phyloP scores from a whole-genome alignment of 176 grass and related monocot genomes.

The Rhynchospora tenuis region DNA sequence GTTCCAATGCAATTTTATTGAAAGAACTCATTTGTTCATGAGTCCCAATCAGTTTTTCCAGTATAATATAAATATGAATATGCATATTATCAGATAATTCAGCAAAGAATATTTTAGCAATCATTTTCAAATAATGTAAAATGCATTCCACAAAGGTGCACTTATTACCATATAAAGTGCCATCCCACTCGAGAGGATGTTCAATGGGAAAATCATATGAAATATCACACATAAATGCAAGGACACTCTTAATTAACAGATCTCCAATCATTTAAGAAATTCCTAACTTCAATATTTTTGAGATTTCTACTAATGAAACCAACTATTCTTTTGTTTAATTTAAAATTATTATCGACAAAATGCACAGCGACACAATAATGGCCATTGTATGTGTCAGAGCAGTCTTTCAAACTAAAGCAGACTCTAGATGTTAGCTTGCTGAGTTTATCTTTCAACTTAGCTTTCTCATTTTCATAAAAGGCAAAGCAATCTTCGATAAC shows the following conservation, averaged over 20 bases:
- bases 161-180: background rate
- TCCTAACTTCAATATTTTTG: background rate
- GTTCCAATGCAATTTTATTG: background rate
- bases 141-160: background rate
- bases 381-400: background rate
- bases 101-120: background rate
- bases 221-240: background rate
- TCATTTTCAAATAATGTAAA: background rate
- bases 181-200: no score
- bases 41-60: background rate
- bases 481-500: background rate
- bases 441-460: background rate
- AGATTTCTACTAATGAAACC: background rate
- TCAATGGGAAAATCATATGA: background rate
- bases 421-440: background rate
- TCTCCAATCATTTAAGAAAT: background rate
- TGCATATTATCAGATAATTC: no score
- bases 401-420: background rate
- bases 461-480: conserved; percentile 5
- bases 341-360: background rate
- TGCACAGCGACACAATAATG: background rate
- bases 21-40: background rate
- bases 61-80: background rate
- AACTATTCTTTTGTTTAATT: background rate
- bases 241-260: background rate